A percentile compares a stretch with the other conserved stretches of the same genome.
These are phyloP conservation scores for Yamagishiella unicocca DNA, from an alignment of 139 green algal genomes.

Conservation along the genomic window DNA sequence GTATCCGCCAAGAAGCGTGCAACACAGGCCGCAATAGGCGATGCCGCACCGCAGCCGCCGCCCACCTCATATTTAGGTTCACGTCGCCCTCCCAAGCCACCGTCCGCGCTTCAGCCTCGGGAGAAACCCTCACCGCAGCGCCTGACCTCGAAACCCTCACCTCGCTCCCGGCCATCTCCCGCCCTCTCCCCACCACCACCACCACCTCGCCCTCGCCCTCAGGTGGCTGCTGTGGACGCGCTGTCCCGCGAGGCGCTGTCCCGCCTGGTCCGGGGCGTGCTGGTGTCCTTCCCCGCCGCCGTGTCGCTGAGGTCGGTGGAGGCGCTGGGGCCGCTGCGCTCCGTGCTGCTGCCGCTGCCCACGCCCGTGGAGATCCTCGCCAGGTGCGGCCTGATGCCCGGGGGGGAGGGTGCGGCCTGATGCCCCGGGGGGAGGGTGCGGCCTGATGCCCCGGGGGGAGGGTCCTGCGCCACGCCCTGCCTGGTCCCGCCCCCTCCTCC, in stretches of 20 bases:
- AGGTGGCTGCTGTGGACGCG: slow-evolving; percentile 72
- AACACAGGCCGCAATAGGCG: no score
- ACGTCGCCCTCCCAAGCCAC: background rate
- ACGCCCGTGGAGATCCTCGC: slow-evolving; percentile 55
- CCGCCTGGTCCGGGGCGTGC: slow-evolving; percentile 39
- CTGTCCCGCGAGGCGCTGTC: slow-evolving; percentile 64
- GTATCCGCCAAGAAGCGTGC: no score
- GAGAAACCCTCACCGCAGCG: background rate
- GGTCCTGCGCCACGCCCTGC: background rate
- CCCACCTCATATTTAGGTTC: no score
- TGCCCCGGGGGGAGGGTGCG: background rate
- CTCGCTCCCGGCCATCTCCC: no score
- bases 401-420: background rate
- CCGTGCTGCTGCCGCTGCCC: slow-evolving; percentile 64
- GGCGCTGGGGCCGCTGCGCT: slow-evolving; percentile 65
- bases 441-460: background rate
- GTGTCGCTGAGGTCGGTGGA: slow-evolving; percentile 15
- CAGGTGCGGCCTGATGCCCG: background rate
- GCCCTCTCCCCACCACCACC: background rate
- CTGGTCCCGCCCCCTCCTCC: no score
- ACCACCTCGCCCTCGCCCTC: background rate
- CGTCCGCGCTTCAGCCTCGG: background rate
- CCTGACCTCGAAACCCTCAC: no score
- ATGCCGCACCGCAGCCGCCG: no score
- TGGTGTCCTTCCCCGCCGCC: slow-evolving; percentile 25